phyloP scores from a whole-genome alignment of 305 asterid species.

The Withania somnifera region DNA sequence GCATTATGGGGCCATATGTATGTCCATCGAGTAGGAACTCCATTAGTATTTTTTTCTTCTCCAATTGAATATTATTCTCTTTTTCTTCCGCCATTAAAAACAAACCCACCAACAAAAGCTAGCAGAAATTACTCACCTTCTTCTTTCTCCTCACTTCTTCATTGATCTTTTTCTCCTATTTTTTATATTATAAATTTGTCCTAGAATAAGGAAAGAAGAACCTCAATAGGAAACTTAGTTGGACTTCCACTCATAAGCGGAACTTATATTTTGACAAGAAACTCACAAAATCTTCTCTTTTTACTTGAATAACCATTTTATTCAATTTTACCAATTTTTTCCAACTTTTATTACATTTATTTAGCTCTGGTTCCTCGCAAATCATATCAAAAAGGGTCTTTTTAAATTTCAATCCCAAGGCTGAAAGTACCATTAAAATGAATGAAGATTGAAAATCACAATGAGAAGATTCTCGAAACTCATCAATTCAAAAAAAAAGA shows the following conservation, averaged over 20 bases:
- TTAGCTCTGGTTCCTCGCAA: background rate
- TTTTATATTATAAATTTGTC: too few species aligned
- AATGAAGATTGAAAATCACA: too few species aligned
- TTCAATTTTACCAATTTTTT: background rate
- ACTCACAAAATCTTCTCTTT: background rate
- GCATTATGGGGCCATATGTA: background rate
- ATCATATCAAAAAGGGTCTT: background rate
- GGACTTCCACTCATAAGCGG: background rate
- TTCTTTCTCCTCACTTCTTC: background rate
- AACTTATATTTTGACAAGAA: background rate
- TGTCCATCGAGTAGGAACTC: background rate
- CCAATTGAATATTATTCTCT: background rate
- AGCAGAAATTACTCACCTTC: background rate
- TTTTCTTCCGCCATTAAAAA: background rate
- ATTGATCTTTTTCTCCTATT: background rate
- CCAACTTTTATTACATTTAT: background rate
- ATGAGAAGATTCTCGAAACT: background rate
- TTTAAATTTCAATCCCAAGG: background rate
- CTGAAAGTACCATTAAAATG: background rate
- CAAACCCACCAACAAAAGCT: background rate
- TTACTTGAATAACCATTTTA: background rate
- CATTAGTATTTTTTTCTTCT: background rate
- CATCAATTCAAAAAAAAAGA: background rate
- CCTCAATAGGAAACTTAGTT: background rate
- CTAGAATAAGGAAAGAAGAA: background rate